These are phyloP conservation scores for Babesia caballi DNA, from an alignment of 169 alveolate species.

Conservation along the genomic window DNA sequence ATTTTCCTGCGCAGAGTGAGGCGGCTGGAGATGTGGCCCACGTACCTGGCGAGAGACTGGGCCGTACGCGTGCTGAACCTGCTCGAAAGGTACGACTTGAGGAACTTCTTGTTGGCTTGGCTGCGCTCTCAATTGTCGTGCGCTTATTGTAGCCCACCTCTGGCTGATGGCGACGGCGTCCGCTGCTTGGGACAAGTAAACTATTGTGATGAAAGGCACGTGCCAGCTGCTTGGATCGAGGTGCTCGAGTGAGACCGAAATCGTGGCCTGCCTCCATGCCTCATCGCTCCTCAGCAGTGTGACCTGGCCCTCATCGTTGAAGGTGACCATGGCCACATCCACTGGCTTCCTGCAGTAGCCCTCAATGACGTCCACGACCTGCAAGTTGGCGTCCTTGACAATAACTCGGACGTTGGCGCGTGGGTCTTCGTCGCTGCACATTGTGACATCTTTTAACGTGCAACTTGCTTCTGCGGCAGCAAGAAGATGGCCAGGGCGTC, in stretches of 20 bases:
- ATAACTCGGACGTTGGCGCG: conserved; percentile 22
- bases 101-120: conserved; percentile 18
- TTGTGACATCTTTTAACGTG: not conserved
- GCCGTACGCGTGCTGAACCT: not conserved
- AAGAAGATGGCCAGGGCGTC: not conserved
- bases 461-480: not conserved
- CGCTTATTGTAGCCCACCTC: not conserved
- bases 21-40: not conserved
- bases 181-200: not conserved
- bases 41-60: conserved; percentile 7
- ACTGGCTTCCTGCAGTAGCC: conserved; percentile 25
- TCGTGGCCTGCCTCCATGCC: not conserved
- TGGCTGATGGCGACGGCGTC: conserved; percentile 3
- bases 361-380: conserved; percentile 12
- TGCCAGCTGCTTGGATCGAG: conserved; percentile 4
- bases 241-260: conserved; percentile 35
- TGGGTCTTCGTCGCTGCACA: not conserved
- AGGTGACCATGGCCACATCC: not conserved
- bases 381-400: conserved; percentile 23
- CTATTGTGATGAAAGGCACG: conserved; percentile 41
- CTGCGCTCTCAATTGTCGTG: not conserved
- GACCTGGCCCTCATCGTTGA: conserved; percentile 11
- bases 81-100: not conserved
- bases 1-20: conserved; percentile 15
- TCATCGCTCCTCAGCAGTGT: not conserved